These are phyloP conservation scores for Helminthosporium solani DNA, from an alignment of 2,329 filamentous ascomycete species.

Conservation along the genomic window DNA sequence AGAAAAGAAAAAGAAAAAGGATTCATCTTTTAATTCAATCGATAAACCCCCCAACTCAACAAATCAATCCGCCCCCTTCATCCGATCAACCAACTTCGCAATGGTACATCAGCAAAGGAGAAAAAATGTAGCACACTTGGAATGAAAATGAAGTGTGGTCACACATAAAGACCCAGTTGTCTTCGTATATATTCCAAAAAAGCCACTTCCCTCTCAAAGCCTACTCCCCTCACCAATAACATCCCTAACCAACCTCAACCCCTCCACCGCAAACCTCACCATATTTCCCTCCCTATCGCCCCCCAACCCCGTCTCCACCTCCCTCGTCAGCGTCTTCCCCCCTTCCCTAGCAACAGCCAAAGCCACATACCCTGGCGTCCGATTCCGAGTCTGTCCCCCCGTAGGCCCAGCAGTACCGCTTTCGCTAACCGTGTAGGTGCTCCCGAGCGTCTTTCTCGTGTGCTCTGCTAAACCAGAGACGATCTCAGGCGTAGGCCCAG, in stretches of 20 bases:
- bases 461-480: conserved; percentile 59
- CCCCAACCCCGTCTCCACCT: conserved; percentile 57
- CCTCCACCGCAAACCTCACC: conserved; percentile 62
- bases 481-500: conserved; percentile 60
- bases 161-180: no score
- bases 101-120: no score
- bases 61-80: no score
- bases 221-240: conserved; percentile 52
- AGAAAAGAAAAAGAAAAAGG: no score
- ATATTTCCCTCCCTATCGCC: conserved; percentile 61
- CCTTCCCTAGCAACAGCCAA: conserved; percentile 58
- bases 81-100: no score
- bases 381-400: conserved; percentile 55
- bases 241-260: conserved; percentile 57
- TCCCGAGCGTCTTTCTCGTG: conserved; percentile 55
- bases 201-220: conserved; percentile 25
- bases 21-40: no score
- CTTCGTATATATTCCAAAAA: no score
- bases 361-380: conserved; percentile 64
- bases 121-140: no score
- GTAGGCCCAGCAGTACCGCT: conserved; percentile 66
- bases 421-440: conserved; percentile 60
- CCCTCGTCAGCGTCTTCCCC: conserved; percentile 56
- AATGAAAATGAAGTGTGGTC: no score
- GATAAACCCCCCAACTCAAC: no score